Conservation (phyloP, 441 rosid species). For the Erodium chrysanthum region DNA sequence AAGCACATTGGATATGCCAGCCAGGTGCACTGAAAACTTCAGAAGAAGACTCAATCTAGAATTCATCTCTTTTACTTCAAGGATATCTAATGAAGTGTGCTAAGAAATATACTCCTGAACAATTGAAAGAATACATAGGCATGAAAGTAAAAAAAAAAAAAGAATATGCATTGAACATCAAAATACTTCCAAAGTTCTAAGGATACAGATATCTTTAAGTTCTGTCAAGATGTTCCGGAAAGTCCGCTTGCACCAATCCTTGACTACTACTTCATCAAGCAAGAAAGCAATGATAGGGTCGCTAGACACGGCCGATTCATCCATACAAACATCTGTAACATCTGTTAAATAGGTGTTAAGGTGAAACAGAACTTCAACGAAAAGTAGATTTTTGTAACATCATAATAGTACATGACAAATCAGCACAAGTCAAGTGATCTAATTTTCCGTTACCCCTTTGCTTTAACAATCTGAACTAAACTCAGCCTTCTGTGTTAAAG, state of each 20-base stretch:
- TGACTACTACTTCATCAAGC: constrained; percentile 95
- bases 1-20: constrained; percentile 57
- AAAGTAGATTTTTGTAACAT: neutral
- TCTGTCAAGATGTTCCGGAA: constrained; percentile 47
- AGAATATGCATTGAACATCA: neutral
- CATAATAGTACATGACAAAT: neutral
- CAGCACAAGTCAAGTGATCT: neutral
- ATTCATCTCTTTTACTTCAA: constrained; percentile 50
- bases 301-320: constrained; percentile 90
- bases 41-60: constrained; percentile 39
- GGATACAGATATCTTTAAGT: constrained; percentile 80
- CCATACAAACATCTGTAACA: constrained; percentile 88
- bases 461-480: neutral
- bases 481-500: neutral
- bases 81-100: constrained; percentile 43
- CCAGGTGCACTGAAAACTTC: constrained; percentile 47
- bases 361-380: constrained; percentile 21
- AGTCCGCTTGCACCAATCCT: constrained; percentile 87
- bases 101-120: constrained; percentile 26
- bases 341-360: constrained; percentile 57
- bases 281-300: constrained; percentile 84
- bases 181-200: constrained; percentile 20
- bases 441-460: constrained; percentile 2
- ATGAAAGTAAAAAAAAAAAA: neutral
- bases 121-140: constrained; percentile 7